phyloP scores from a whole-genome alignment of 441 rosid species.

The Euphorbia schlechtendalii region DNA sequence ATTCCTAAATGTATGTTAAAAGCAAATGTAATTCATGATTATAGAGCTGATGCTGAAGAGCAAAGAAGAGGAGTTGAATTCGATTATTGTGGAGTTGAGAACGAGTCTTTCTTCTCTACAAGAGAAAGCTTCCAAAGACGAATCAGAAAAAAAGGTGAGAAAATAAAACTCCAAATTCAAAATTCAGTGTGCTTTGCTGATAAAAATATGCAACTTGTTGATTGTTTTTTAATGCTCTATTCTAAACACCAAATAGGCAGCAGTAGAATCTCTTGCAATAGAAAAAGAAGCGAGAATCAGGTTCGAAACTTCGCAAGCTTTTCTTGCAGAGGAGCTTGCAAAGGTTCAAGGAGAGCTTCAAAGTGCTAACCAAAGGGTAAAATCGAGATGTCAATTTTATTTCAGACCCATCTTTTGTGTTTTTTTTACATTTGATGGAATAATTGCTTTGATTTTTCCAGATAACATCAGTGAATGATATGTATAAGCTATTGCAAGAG shows the following conservation, averaged over 20 bases:
- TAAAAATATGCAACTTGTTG: background rate
- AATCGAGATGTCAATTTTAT: background rate
- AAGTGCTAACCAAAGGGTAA: slow-evolving; percentile 75
- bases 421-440: slow-evolving; percentile 7
- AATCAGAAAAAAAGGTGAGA: slow-evolving; percentile 43
- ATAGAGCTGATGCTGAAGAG: slow-evolving; percentile 57
- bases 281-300: slow-evolving; percentile 60
- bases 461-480: slow-evolving; percentile 61
- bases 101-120: slow-evolving; percentile 47
- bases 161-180: background rate
- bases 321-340: slow-evolving; percentile 63
- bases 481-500: slow-evolving; percentile 79
- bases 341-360: slow-evolving; percentile 64
- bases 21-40: slow-evolving; percentile 18
- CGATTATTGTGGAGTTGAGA: slow-evolving; percentile 45
- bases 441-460: slow-evolving; percentile 29
- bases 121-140: slow-evolving; percentile 64
- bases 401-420: background rate
- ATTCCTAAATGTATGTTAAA: background rate
- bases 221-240: background rate
- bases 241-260: slow-evolving; percentile 42
- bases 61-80: slow-evolving; percentile 55
- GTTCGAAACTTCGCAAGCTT: slow-evolving; percentile 59
- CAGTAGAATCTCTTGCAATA: slow-evolving; percentile 45
- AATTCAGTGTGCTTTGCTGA: slow-evolving; percentile 5